phyloP scores from a whole-genome alignment of 257 asterid species.

The Scutellaria baicalensis region DNA sequence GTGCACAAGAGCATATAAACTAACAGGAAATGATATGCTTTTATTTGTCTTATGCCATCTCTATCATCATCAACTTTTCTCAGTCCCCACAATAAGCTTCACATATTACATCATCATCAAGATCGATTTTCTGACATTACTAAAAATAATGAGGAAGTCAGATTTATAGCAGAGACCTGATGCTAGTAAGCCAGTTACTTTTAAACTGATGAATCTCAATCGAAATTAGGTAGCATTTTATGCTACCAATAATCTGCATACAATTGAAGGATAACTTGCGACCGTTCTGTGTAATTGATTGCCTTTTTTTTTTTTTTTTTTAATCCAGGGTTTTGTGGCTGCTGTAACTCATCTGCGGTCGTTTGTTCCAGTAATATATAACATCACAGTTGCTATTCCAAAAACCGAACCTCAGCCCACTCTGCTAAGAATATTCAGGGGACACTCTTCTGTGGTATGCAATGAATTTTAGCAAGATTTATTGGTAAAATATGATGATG shows the following conservation, averaged over 20 bases:
- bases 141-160: background rate
- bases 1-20: background rate
- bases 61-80: too few relatives aligned
- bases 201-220: background rate
- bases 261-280: background rate
- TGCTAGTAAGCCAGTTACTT: background rate
- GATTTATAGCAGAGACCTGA: background rate
- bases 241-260: background rate
- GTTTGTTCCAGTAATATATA: slow-evolving; percentile 61
- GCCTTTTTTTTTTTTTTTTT: slow-evolving; percentile 5
- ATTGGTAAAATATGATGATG: background rate
- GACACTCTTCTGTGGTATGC: slow-evolving; percentile 68
- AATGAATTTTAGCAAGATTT: background rate
- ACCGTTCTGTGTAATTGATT: background rate
- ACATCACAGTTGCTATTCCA: slow-evolving; percentile 69
- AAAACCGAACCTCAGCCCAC: slow-evolving; percentile 69
- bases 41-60: too few relatives aligned
- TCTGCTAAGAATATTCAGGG: slow-evolving; percentile 61
- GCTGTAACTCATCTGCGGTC: slow-evolving; percentile 63
- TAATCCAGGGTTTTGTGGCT: slow-evolving; percentile 71
- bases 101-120: background rate
- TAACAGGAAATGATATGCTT: too few relatives aligned
- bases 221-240: background rate
- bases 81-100: background rate
- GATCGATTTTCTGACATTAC: background rate